Evolutionary conservation across 192 early-diverging fungal genomes (phyloP), one percentile per base, ranked within the genome.

Genomic region (Coemansia sp.): DNA sequence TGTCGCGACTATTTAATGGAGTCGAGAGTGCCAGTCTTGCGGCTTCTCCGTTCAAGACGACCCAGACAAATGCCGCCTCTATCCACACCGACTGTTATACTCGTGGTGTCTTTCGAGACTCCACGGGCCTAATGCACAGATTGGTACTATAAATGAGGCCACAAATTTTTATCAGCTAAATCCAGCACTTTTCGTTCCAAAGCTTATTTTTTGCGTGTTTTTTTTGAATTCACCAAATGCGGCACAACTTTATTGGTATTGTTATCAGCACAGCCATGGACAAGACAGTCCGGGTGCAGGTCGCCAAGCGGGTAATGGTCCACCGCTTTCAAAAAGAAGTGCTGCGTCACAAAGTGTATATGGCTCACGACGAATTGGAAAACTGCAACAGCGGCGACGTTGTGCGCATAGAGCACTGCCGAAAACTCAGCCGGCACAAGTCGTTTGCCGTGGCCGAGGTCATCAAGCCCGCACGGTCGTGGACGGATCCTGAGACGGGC

Each of bases 271-370:
- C 92, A 21, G 87, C 88, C 53, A 92, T 91, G 88, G 84, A 87
- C 68, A 94, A 93, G 86, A 95, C 95, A 5, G 86, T 92, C 76
- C 94, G 93, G 75, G 95, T 97, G 48, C 84, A 88, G 58, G 91
- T 94, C 39, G 87, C 87, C 32, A 84, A 84, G 65, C 84, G 88
- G 48, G 84, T 84, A 32, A 76, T 94, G 51, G 93, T 95, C 70
- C 93, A 88, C 51, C 84, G 41, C 41, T 45, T 35, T 7, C 65
- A 66, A 17, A 66, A 97, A 90, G 86, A 89, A 24, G 86, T 95
- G 37, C 83, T 85, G 60, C 79, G 78, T 2, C 93, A 94, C 85
- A 92, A 91, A 62, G 94, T 90, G 76, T 94, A 90, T 63, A 77
- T 97, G 49, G 93, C 83, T 11, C 95, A 97, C 76, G 95, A 97